Evolutionary conservation across 257 asterid species (phyloP).

Genomic region (Jaltomata sinuosa): DNA sequence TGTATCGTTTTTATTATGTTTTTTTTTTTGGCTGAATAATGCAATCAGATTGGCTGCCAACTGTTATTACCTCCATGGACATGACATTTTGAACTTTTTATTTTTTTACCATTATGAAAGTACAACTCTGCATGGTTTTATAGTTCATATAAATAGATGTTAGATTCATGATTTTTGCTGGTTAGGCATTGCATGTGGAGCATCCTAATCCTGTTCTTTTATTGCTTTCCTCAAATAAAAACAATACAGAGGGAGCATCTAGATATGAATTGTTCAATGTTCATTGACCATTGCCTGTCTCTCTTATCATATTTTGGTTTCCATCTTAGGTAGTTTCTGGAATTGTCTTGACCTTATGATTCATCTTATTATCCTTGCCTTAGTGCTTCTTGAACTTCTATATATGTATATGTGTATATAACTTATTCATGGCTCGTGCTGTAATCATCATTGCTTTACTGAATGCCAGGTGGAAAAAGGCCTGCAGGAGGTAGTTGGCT

Average conservation of each 20-base stretch:
- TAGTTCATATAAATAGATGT: background rate
- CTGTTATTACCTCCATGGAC: background rate
- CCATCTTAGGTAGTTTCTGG: background rate
- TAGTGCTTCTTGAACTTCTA: constrained; percentile 5
- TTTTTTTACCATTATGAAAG: background rate
- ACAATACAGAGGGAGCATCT: background rate
- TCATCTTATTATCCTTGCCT: background rate
- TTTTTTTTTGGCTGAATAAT: background rate
- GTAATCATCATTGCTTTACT: constrained; percentile 3
- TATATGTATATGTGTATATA: background rate
- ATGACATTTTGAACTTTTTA: background rate
- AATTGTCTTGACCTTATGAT: background rate
- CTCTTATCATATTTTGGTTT: background rate
- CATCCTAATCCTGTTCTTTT: background rate
- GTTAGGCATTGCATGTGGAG: background rate
- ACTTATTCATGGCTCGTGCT: background rate
- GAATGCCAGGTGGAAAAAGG: constrained; percentile 50
- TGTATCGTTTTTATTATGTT: background rate
- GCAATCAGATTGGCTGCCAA: background rate
- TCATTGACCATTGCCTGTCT: background rate
- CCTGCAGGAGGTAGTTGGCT: constrained; percentile 80
- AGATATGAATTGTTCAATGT: background rate
- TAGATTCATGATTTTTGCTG: background rate
- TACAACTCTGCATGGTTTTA: background rate
- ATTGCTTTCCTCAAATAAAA: background rate